These are phyloP conservation scores for Fusarium lateritium DNA, from an alignment of 2,329 filamentous ascomycete genomes.

Conservation along the genomic window DNA sequence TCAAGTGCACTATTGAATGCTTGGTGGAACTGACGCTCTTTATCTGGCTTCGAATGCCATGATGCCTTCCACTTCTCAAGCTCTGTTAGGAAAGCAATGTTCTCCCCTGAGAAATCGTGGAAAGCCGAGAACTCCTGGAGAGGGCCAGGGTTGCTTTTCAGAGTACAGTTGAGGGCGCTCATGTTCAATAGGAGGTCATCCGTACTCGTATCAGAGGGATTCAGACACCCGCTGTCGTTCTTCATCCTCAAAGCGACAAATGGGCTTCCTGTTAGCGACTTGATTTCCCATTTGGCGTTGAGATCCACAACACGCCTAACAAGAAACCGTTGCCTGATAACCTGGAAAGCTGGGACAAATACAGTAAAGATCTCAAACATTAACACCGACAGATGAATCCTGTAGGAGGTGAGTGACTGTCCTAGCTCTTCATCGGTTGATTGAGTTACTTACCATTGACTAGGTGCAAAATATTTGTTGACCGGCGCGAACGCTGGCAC, in stretches of 20 bases:
- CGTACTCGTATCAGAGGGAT: background rate
- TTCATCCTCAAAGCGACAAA: no score
- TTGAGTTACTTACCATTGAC: constrained; percentile 71
- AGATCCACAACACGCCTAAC: constrained; percentile 49
- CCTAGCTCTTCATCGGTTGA: constrained; percentile 53
- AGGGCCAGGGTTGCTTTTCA: constrained; percentile 69
- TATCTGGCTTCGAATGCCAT: constrained; percentile 13
- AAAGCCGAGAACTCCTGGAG: constrained; percentile 75
- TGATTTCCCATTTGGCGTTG: constrained; percentile 23
- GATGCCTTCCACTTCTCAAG: constrained; percentile 69
- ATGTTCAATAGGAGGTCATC: constrained; percentile 68
- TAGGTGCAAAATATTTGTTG: constrained; percentile 69
- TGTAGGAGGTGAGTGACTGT: constrained; percentile 1
- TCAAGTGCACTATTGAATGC: constrained; percentile 70
- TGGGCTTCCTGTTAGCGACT: constrained; percentile 3
- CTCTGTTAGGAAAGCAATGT: constrained; percentile 76
- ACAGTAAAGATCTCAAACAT: constrained; percentile 60
- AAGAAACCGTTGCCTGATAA: constrained; percentile 60
- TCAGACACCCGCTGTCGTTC: no score
- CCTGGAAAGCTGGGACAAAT: constrained; percentile 73
- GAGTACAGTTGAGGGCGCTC: constrained; percentile 71
- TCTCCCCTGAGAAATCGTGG: constrained; percentile 78
- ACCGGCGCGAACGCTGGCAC: constrained; percentile 64
- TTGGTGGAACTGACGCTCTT: constrained; percentile 51
- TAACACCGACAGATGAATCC: constrained; percentile 63